Evolutionary conservation across 768 basidiomycete genomes (phyloP).

Genomic region (Rhodotorula sphaerocarpa): DNA sequence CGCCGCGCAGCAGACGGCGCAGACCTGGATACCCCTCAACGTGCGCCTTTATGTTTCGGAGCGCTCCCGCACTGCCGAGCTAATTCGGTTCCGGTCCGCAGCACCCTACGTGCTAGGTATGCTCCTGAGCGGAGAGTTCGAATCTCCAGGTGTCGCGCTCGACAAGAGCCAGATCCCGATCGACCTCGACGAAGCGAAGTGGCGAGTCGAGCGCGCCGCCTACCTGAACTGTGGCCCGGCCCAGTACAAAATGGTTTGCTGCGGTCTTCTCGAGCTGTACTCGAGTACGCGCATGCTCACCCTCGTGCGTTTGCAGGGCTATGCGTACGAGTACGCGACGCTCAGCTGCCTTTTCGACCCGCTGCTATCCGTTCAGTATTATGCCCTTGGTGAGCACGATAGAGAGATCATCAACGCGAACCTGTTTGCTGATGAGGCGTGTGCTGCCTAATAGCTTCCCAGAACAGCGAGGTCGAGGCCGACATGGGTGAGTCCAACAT

Average conservation of each 20-base stretch:
- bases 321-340: slow-evolving; percentile 81
- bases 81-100: not conserved
- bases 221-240: slow-evolving; percentile 70
- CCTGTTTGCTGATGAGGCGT: too few species aligned
- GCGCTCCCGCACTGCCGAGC: too few species aligned
- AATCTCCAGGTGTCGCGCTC: slow-evolving; percentile 54
- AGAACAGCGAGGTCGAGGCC: slow-evolving; percentile 81
- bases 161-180: slow-evolving; percentile 47
- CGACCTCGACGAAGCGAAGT: slow-evolving; percentile 58
- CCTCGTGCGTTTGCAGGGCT: slow-evolving; percentile 47
- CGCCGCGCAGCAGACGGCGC: slow-evolving; percentile 67
- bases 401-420: too few species aligned
- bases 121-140: slow-evolving; percentile 73
- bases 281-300: too few species aligned
- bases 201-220: slow-evolving; percentile 70
- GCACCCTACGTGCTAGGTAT: slow-evolving; percentile 67
- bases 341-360: slow-evolving; percentile 81
- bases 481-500: slow-evolving; percentile 59
- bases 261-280: too few species aligned
- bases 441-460: slow-evolving; percentile 53
- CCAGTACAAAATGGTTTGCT: slow-evolving; percentile 65
- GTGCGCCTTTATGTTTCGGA: slow-evolving; percentile 48
- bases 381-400: slow-evolving; percentile 45
- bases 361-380: slow-evolving; percentile 81
- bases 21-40: slow-evolving; percentile 68